Evolutionary conservation across 108 stramenopile species (phyloP).

Genomic region (Aurantiochytrium sp.): DNA sequence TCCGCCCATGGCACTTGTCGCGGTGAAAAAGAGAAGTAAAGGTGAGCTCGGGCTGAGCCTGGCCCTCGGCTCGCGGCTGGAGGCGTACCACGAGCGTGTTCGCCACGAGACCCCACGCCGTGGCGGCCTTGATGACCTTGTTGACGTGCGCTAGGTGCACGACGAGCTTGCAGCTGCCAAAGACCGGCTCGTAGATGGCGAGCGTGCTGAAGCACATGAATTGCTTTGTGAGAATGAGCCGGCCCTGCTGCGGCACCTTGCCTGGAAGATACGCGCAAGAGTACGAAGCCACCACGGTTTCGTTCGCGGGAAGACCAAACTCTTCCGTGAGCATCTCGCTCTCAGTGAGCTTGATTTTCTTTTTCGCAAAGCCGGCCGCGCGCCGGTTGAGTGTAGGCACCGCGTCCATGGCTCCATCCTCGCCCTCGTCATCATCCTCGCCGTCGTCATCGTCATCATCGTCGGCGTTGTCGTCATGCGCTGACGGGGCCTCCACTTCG

Average conservation of each 20-base stretch:
- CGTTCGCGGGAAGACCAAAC: neutral
- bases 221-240: neutral
- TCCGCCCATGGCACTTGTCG: neutral
- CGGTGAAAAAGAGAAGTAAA: neutral
- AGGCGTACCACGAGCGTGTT: neutral
- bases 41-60: neutral
- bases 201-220: slow-evolving; percentile 3
- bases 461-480: neutral
- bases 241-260: slow-evolving; percentile 21
- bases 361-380: neutral
- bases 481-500: no score
- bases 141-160: neutral
- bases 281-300: neutral
- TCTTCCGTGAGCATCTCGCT: neutral
- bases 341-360: neutral
- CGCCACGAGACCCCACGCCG: slow-evolving; percentile 14
- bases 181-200: neutral
- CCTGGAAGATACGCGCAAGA: slow-evolving; percentile 23
- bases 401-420: neutral
- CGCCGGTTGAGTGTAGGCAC: neutral
- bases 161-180: slow-evolving; percentile 21
- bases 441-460: neutral
- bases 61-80: neutral
- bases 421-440: neutral
- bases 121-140: neutral